Conservation (phyloP, 1,139 yeast genomes). For the Taphrina populina region DNA sequence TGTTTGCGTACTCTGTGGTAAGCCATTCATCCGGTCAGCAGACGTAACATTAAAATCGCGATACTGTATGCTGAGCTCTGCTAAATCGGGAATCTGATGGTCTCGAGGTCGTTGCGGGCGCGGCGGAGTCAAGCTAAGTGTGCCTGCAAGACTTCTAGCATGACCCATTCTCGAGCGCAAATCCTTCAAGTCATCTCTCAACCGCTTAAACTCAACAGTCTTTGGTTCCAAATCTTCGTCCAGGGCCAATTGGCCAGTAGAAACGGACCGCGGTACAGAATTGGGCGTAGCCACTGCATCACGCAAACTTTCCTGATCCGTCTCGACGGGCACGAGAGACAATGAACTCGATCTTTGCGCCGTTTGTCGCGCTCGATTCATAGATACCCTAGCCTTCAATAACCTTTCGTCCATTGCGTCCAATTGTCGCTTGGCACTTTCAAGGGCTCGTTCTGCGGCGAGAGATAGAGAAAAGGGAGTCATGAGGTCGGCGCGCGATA, state of each 20-base stretch:
- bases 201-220: constrained; percentile 1
- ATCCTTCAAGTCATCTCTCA: constrained; percentile 4
- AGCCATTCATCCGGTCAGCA: too few relatives aligned
- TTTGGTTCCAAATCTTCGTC: neutral
- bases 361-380: constrained; percentile 2
- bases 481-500: constrained; percentile 29
- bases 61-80: neutral
- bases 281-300: neutral
- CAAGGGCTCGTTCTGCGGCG: constrained; percentile 29
- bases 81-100: neutral
- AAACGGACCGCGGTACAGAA: neutral
- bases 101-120: constrained; percentile 4
- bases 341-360: neutral
- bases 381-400: constrained; percentile 15
- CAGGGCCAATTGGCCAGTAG: neutral
- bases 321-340: neutral
- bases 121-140: constrained; percentile 7
- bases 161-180: constrained; percentile 1
- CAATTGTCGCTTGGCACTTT: constrained; percentile 24
- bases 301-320: too few relatives aligned
- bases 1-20: too few relatives aligned
- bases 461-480: constrained; percentile 30
- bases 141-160: constrained; percentile 1
- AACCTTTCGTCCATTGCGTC: constrained; percentile 29
- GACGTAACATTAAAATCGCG: too few relatives aligned